Conservation (phyloP, 257 asterid genomes). For the Orobanche coerulescens region DNA sequence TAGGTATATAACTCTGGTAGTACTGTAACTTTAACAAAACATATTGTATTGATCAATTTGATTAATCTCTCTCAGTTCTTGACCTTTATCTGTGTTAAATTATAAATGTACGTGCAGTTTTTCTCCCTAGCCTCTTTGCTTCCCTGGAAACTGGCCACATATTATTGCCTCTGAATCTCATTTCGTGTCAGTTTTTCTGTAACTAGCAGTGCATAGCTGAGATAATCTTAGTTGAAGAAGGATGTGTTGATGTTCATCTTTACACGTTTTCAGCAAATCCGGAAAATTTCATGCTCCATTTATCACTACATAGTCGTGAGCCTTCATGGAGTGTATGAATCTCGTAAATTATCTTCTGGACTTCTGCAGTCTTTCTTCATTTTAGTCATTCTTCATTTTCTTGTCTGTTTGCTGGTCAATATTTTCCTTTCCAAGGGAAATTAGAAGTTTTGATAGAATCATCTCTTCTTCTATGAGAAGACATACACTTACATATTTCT, state of each 20-base stretch:
- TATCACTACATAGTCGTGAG: neutral
- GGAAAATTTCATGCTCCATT: neutral
- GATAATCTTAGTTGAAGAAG: neutral
- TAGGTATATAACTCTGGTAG: neutral
- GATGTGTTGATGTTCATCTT: neutral
- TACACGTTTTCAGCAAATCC: neutral
- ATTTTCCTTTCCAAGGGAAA: neutral
- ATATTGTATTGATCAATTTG: neutral
- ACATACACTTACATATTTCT: neutral
- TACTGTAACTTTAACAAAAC: neutral
- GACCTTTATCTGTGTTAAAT: neutral
- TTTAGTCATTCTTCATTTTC: neutral
- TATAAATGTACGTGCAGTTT: too few relatives aligned
- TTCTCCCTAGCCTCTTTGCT: conserved; percentile 5
- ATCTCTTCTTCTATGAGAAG: neutral
- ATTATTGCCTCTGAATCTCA: neutral
- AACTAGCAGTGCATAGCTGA: neutral
- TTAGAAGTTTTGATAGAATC: neutral
- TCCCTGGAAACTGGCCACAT: neutral
- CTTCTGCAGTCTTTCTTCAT: neutral
- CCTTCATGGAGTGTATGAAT: neutral
- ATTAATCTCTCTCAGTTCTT: neutral
- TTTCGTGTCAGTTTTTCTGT: neutral
- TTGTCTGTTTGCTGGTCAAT: conserved; percentile 5
- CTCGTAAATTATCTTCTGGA: neutral